phyloP scores from a whole-genome alignment of 495 filamentous ascomycete genomes.

The Penicillium robsamsonii region DNA sequence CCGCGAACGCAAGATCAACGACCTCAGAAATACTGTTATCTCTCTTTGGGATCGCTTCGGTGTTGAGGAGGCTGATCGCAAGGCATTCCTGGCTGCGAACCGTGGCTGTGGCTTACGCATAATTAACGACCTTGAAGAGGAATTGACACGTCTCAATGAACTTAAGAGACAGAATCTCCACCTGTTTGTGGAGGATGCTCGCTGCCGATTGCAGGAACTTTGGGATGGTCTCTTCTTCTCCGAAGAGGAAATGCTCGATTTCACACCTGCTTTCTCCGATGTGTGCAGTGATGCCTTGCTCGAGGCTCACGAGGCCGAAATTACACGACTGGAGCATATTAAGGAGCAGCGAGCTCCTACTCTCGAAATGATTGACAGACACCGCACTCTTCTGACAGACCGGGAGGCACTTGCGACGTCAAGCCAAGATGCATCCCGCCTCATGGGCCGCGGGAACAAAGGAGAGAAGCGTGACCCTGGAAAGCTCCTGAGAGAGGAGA shows the following conservation, averaged over 20 bases:
- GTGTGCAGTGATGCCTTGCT: constrained; percentile 83
- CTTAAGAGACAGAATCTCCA: constrained; percentile 93
- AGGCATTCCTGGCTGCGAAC: constrained; percentile 70
- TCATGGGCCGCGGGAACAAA: constrained; percentile 85
- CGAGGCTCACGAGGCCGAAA: constrained; percentile 84
- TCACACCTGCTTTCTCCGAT: constrained; percentile 88
- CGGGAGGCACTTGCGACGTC: constrained; percentile 82
- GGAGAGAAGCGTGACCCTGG: constrained; percentile 90
- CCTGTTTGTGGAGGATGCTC: constrained; percentile 90
- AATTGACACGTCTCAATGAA: constrained; percentile 80
- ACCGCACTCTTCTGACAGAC: constrained; percentile 80
- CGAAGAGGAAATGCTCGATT: constrained; percentile 97
- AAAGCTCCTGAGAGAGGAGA: constrained; percentile 93
- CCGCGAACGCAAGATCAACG: constrained; percentile 77
- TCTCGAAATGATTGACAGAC: constrained; percentile 76
- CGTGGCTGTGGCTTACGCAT: constrained; percentile 78
- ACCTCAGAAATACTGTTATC: constrained; percentile 71
- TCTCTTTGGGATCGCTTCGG: constrained; percentile 86
- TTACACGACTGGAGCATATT: constrained; percentile 73
- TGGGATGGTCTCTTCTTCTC: constrained; percentile 94
- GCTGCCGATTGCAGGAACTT: constrained; percentile 83
- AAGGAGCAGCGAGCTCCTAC: constrained; percentile 86
- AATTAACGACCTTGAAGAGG: constrained; percentile 93
- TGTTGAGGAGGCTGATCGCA: constrained; percentile 76
- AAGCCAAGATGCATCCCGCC: constrained; percentile 88